Evolutionary conservation across 768 basidiomycete genomes (phyloP), one percentile per base, ranked within the genome.

Genomic region (Boletus rubescentipes): DNA sequence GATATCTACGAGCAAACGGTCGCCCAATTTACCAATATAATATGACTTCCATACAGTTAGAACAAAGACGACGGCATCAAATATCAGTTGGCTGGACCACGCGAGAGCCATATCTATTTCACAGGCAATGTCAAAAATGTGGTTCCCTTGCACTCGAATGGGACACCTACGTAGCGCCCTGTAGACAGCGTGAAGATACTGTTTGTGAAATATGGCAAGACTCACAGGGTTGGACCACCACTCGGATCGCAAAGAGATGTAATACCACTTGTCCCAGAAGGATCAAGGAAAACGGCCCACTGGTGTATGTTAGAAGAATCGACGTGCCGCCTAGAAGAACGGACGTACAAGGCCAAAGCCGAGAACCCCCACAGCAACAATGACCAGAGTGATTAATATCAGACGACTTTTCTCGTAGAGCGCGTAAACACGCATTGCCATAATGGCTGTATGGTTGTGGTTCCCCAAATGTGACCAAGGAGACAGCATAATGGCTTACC

Each of bases 351-450:
- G 11, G 32, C 50, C 23, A 14, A 57, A 55, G 10, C 21, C 36
- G 16, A 61, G 8, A 20, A 29, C 11, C 1, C n/a, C 37, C 23
- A 42, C 5, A 1, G 23, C 21, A 9, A 49, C 1, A 3, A 34
- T 35, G 14, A 47, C 43, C 15, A 64, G 21, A 8, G 32, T n/a
- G 14, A 11, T 5, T 6, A 65, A 40, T 15, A 62, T 39, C 4
- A 37, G 30, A 5, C 53, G 44, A 30, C 40, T 56, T 43, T 52
- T 53, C 14, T 51, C 31, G 16, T 58, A 62, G 21, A 65, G 49
- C 5, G 61, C 63, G 26, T 64, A 65, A 8, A 60, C 58, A 12
- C 61, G 64, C 46, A 65, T 62, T 4, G 49, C 46, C 61, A 65
- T 65, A 9, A 62, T 34, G 37, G 14, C 61, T 62, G 18, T 29